Percentiles rank a stretch among this genome's conserved stretches.
These are phyloP conservation scores for Polygonum maritimum DNA, from an alignment of 148 eudicot species.

Conservation along the genomic window DNA sequence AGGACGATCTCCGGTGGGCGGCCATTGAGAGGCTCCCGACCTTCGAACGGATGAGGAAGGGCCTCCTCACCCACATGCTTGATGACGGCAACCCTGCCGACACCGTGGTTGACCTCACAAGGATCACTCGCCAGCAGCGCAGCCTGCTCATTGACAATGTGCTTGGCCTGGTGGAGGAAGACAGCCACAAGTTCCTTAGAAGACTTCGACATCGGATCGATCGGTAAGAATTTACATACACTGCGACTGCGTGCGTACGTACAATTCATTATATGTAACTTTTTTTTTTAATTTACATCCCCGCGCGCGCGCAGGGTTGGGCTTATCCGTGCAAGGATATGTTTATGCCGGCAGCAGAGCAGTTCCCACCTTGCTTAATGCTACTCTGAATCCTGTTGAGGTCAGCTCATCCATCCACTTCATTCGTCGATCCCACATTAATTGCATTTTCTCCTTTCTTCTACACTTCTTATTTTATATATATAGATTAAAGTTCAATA, in stretches of 20 bases:
- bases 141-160: slow-evolving; percentile 16
- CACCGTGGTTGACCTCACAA: slow-evolving; percentile 31
- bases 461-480: no score
- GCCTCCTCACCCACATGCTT: slow-evolving; percentile 29
- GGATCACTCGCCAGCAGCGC: slow-evolving; percentile 24
- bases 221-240: no score
- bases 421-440: no score
- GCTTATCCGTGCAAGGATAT: slow-evolving; percentile 1
- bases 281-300: no score
- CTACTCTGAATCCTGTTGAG: not conserved
- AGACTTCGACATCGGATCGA: slow-evolving; percentile 15
- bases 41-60: slow-evolving; percentile 45
- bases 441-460: no score
- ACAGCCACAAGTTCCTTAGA: slow-evolving; percentile 13
- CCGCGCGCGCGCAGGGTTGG: not conserved
- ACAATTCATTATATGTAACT: no score
- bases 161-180: slow-evolving; percentile 14
- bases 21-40: slow-evolving; percentile 61
- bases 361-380: slow-evolving; percentile 1
- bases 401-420: no score
- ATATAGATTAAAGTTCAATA: no score
- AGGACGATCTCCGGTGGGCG: slow-evolving; percentile 57
- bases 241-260: no score
- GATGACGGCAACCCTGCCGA: slow-evolving; percentile 30
- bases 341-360: not conserved